phyloP scores from a whole-genome alignment of 495 filamentous ascomycete species.

The Hypoxylon crocopeplum region DNA sequence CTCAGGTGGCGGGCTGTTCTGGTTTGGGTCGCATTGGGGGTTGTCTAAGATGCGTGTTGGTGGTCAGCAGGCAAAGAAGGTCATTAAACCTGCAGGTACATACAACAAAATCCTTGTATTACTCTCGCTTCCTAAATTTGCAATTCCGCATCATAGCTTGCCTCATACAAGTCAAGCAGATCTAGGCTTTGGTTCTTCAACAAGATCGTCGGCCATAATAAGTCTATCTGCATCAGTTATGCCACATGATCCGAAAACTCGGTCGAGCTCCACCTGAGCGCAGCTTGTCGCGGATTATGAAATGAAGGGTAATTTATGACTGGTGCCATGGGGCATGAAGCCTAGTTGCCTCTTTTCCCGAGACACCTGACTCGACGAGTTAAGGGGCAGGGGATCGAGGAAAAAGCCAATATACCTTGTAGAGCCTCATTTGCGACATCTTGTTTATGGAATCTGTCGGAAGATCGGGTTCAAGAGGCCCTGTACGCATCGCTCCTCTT shows the following conservation, averaged over 20 bases:
- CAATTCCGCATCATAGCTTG: slow-evolving; percentile 7
- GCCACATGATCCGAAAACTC: slow-evolving; percentile 5
- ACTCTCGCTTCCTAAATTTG: slow-evolving; percentile 28
- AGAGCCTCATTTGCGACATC: background rate
- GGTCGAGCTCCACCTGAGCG: slow-evolving; percentile 16
- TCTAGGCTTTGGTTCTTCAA: background rate
- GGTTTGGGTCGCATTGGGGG: slow-evolving; percentile 6
- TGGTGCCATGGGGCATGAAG: slow-evolving; percentile 4
- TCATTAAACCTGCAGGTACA: slow-evolving; percentile 31
- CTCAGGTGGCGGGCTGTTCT: background rate
- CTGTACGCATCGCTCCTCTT: slow-evolving; percentile 42
- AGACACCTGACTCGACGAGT: background rate
- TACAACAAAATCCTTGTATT: background rate
- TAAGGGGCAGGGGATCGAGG: background rate
- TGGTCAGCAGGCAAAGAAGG: slow-evolving; percentile 17
- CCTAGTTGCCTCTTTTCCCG: background rate
- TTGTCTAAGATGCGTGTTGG: background rate
- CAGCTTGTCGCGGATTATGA: slow-evolving; percentile 14
- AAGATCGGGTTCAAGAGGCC: background rate
- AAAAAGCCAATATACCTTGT: slow-evolving; percentile 5
- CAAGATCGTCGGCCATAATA: slow-evolving; percentile 7
- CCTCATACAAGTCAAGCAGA: background rate
- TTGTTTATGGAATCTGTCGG: background rate
- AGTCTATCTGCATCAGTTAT: slow-evolving; percentile 21
- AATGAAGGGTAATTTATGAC: slow-evolving; percentile 26